Evolutionary conservation across 2,329 filamentous ascomycete genomes (phyloP).

Genomic region (Penicillium concentricum): DNA sequence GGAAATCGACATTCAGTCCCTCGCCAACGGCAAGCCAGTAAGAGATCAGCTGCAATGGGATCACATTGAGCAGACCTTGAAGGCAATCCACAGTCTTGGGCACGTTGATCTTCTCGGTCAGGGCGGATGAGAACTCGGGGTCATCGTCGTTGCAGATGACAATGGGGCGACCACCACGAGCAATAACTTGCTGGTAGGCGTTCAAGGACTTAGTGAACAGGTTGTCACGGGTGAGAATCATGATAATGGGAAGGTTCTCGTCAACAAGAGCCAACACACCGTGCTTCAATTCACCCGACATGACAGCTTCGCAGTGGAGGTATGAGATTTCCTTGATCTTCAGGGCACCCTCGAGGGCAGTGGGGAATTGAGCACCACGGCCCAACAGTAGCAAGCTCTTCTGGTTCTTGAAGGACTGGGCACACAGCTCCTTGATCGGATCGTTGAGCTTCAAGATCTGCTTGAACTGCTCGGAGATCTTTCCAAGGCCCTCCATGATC

Average conservation of each 20-base stretch:
- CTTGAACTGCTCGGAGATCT: constrained; percentile 88
- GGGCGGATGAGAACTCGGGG: constrained; percentile 80
- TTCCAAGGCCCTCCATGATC: constrained; percentile 89
- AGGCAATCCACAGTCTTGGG: constrained; percentile 92
- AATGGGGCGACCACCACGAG: constrained; percentile 91
- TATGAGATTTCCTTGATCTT: constrained; percentile 99
- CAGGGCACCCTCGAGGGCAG: constrained; percentile 91
- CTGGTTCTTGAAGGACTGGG: constrained; percentile 92
- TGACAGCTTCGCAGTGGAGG: constrained; percentile 98
- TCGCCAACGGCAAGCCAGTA: constrained; percentile 98
- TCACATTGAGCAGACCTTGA: constrained; percentile 95
- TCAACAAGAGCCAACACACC: constrained; percentile 96
- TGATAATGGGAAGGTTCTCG: constrained; percentile 98
- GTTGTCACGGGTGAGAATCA: constrained; percentile 95
- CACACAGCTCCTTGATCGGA: constrained; percentile 90
- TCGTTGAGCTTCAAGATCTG: constrained; percentile 87
- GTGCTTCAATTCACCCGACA: constrained; percentile 99
- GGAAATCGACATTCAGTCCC: constrained; percentile 97
- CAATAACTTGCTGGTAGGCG: constrained; percentile 98
- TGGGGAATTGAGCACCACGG: constrained; percentile 91
- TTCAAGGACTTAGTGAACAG: constrained; percentile 99
- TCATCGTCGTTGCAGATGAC: constrained; percentile 95
- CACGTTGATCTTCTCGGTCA: constrained; percentile 96
- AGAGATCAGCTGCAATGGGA: constrained; percentile 94
- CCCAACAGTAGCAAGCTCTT: constrained; percentile 93